Conservation (phyloP, 208 protist genomes). For the Leishmania arabica region DNA sequence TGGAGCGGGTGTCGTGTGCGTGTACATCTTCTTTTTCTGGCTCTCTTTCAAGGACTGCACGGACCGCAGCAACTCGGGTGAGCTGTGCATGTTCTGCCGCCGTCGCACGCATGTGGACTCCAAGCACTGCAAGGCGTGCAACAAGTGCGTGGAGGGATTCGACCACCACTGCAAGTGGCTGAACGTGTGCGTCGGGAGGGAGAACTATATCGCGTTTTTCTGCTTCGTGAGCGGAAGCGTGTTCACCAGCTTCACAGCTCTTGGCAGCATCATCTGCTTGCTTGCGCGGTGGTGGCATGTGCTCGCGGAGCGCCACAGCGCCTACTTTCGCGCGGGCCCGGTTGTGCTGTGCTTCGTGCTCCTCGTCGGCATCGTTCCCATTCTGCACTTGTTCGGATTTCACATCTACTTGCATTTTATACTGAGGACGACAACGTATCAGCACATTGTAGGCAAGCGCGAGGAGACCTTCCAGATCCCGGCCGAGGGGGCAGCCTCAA, state of each 20-base stretch:
- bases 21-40: slow-evolving; percentile 34
- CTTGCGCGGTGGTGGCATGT: slow-evolving; percentile 63
- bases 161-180: slow-evolving; percentile 95
- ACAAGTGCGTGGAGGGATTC: slow-evolving; percentile 87
- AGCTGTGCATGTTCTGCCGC: slow-evolving; percentile 68
- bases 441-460: slow-evolving; percentile 55
- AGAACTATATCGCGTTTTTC: slow-evolving; percentile 85
- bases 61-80: slow-evolving; percentile 53
- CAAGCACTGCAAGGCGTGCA: slow-evolving; percentile 92
- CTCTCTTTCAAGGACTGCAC: slow-evolving; percentile 71
- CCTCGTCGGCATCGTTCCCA: slow-evolving; percentile 35
- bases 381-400: slow-evolving; percentile 65
- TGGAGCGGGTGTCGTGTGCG: slow-evolving; percentile 11
- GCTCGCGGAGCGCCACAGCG: slow-evolving; percentile 38
- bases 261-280: slow-evolving; percentile 41
- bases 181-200: slow-evolving; percentile 86
- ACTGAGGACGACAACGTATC: slow-evolving; percentile 58
- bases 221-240: slow-evolving; percentile 43
- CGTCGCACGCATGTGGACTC: slow-evolving; percentile 50
- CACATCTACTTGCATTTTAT: slow-evolving; percentile 55
- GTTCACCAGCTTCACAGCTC: slow-evolving; percentile 21
- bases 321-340: slow-evolving; percentile 63
- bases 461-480: slow-evolving; percentile 16
- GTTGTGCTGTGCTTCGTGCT: slow-evolving; percentile 47
- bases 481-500: background rate